Evolutionary conservation across 225 moss, liverwort and hornwort genomes (phyloP), one percentile per base, ranked within the genome.

Genomic region (Anthoceros angustus): DNA sequence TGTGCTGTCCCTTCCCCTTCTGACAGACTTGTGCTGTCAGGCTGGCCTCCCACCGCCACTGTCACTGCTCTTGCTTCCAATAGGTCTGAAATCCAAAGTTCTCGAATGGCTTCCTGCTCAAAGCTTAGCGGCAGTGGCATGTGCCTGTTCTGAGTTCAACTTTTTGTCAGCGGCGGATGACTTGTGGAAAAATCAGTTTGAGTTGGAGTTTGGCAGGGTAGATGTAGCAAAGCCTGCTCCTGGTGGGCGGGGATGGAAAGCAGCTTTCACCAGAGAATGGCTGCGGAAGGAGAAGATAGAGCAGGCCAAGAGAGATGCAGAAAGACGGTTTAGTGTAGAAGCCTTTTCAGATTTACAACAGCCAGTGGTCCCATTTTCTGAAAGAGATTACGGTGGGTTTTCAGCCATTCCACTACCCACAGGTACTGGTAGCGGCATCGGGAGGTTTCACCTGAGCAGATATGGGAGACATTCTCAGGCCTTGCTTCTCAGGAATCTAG

Each of bases 31-130:
- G 75, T 92, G 95, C 62, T 91, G 86, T 62, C 86, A 81, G 70
- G 82, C 84, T 8, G 92, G 95, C 21, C 80, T 98, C 2, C 81
- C 85, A 39, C 95, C 95, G 18, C 95, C 95, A 16, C 87, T 88
- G 21, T 98, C 92, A 8, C 68, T 98, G 5, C 75, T 86, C 45
- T 67, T 74, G 64, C 78, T 98, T 18, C 95, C 95, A 4, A 98
- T 85, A 12, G 95, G 91, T 63, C 40, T 98, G 24, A 92, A 98
- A 45, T 70, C 88, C 10, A 91, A 84, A 71, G 79, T 92, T 23
- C 50, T 98, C 63, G 95, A 98, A 64, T 74, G 41, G 43, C 87
- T 92, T 39, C 84, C 88, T 40, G 74, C 87, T 60, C 60, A 69
- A 14, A 77, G 82, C 4, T 78, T 91, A 14, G 91, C 85, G 18